Percentiles rank a stretch among this genome's conserved stretches.
These are phyloP conservation scores for Pouteria glomerata DNA, from an alignment of 148 eudicot species.

Conservation along the genomic window DNA sequence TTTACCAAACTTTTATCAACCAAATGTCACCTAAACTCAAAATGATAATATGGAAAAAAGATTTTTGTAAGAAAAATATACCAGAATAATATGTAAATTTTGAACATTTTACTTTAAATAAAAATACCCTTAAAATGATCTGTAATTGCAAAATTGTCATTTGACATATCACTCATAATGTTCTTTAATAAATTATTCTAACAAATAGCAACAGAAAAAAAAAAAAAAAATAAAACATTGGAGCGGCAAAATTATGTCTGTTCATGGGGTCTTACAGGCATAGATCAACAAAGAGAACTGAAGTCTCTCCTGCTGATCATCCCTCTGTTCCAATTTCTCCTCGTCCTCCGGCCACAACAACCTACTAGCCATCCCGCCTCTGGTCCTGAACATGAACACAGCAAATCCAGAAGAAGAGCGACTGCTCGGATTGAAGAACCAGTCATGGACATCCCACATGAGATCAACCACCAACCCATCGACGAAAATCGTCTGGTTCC, in stretches of 20 bases:
- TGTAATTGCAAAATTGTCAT: not conserved
- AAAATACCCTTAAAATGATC: not conserved
- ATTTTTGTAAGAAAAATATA: no score
- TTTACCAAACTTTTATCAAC: no score
- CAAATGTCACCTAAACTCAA: no score
- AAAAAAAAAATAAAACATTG: no score
- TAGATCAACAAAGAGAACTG: constrained; percentile 67
- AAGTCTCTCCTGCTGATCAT: constrained; percentile 31
- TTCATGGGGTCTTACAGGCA: constrained; percentile 53
- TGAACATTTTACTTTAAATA: not conserved
- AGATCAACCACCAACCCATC: constrained; percentile 81
- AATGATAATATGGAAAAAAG: no score
- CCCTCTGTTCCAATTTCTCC: constrained; percentile 43
- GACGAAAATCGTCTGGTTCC: constrained; percentile 74
- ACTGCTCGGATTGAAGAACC: constrained; percentile 46
- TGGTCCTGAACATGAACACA: constrained; percentile 82
- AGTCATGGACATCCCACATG: constrained; percentile 94
- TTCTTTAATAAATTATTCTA: no score
- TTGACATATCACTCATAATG: no score
- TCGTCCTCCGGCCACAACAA: constrained; percentile 84
- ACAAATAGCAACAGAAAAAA: no score
- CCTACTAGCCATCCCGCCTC: constrained; percentile 74
- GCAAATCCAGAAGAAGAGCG: constrained; percentile 47
- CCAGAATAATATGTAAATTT: no score
- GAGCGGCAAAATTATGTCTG: no score